A percentile compares a stretch with the other conserved stretches of the same genome.
Conservation (phyloP, 441 rosid genomes). For the Viola pubescens region DNA sequence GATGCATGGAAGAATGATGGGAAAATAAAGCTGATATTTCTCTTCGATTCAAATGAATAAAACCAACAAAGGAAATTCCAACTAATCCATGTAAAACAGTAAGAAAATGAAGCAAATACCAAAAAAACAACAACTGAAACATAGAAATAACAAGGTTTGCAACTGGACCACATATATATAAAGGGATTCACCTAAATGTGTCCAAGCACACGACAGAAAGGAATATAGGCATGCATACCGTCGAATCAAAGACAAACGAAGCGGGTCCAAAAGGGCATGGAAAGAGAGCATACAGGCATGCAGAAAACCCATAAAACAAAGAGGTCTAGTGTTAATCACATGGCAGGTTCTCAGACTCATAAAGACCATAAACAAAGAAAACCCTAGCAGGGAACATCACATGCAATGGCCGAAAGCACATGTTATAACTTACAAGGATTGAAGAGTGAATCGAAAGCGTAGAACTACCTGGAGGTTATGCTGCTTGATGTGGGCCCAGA, state of each 20-base stretch:
- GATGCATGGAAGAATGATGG: no score
- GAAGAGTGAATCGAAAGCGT: neutral
- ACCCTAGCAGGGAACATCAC: no score
- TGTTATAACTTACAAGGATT: neutral
- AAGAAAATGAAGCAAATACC: neutral
- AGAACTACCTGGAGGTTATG: constrained; percentile 64
- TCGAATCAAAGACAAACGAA: neutral
- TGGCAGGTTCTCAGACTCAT: no score
- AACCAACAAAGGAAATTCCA: neutral
- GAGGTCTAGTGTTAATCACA: no score
- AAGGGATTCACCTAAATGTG: neutral
- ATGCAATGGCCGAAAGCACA: no score
- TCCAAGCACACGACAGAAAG: neutral
- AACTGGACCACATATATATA: neutral
- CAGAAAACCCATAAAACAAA: no score
- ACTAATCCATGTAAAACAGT: neutral
- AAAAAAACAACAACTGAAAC: neutral
- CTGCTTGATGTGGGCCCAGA: constrained; percentile 72
- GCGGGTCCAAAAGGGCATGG: no score
- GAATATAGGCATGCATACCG: neutral
- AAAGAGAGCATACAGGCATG: no score
- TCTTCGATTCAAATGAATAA: no score
- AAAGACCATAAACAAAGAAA: no score
- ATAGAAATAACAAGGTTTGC: neutral
- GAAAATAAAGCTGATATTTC: no score